Evolutionary conservation across 2,329 filamentous ascomycete species (phyloP).

Genomic region (Harringtonia lauricola): DNA sequence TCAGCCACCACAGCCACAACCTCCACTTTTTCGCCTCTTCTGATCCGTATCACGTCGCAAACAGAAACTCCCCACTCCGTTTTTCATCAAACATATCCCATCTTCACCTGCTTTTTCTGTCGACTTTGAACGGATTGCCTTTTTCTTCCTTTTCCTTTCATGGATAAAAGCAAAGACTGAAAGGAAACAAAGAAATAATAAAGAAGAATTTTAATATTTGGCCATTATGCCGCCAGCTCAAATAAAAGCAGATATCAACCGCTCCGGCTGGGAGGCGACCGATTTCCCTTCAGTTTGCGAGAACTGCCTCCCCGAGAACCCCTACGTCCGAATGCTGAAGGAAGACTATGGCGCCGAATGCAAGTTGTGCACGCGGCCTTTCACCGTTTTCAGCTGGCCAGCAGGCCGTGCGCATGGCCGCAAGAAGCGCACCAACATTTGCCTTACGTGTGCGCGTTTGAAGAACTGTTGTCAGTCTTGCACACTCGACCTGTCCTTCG

Average conservation of each 20-base stretch:
- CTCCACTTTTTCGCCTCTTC: too few relatives aligned
- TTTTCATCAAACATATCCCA: too few relatives aligned
- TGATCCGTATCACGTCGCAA: too few relatives aligned
- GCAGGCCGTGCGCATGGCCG: slow-evolving; percentile 77
- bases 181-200: neutral
- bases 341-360: slow-evolving; percentile 87
- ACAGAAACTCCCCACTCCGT: too few relatives aligned
- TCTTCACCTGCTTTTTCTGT: too few relatives aligned
- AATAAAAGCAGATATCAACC: slow-evolving; percentile 92
- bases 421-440: slow-evolving; percentile 90
- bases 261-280: slow-evolving; percentile 90
- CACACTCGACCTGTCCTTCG: slow-evolving; percentile 96
- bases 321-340: slow-evolving; percentile 98
- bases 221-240: slow-evolving; percentile 62
- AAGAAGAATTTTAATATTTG: neutral
- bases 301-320: slow-evolving; percentile 89
- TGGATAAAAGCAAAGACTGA: too few relatives aligned
- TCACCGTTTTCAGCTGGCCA: slow-evolving; percentile 93
- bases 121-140: too few relatives aligned
- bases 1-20: too few relatives aligned
- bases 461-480: slow-evolving; percentile 99
- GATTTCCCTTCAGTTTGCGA: slow-evolving; percentile 86
- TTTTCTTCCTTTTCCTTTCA: too few relatives aligned
- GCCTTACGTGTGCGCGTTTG: slow-evolving; percentile 87
- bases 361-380: slow-evolving; percentile 85